Evolutionary conservation across 2,329 filamentous ascomycete species (phyloP), one percentile per base, ranked within the genome.

Genomic region (Colletotrichum spinosum): DNA sequence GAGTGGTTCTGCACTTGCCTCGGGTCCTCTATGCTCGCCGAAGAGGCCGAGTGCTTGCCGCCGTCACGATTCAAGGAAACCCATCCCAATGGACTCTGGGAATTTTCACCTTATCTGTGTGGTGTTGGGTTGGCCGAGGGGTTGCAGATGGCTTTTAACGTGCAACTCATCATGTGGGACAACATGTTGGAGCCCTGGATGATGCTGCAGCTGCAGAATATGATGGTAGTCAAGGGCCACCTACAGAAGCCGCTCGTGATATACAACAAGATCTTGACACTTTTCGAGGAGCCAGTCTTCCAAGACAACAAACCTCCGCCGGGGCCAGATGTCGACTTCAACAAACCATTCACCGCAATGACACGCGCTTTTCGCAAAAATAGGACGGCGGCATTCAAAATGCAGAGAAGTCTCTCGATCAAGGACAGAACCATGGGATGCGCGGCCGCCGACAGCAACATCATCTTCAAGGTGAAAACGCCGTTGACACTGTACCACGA

Each of bases 81-180:
- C 2, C 76, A 80, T 65, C 6, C 76, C 0, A 83, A 84, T 53
- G 81, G 81, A 0, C 72, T 85, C 1, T 84, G 79, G 77, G 77
- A 81, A 15, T 83, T 81, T 58, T 84, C 79, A 2, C 83, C 83
- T 0, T 84, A 78, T 44, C 73, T 84, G 4, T 84, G 82, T 46
- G 83, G 81, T 13, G 76, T 76, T 9, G 80, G 80, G 0, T 72
- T 85, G 6, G 70, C 75, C 41, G 82, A 85, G 67, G 79, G 72
- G 2, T 74, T 85, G 0, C 76, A 82, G 39, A 55, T 81, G 15
- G 68, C 75, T 0, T 83, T 25, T 25, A 25, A 81, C 65, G 62
- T 68, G 2, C 51, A 72, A 9, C 68, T 70, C 35, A 72, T 83
- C 64, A n/a, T 84, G 0, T 81, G 78, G 77, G 81, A 83, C 9